These are phyloP conservation scores for Solanum corneliomulleri DNA, from an alignment of 257 asterid species.

Conservation along the genomic window DNA sequence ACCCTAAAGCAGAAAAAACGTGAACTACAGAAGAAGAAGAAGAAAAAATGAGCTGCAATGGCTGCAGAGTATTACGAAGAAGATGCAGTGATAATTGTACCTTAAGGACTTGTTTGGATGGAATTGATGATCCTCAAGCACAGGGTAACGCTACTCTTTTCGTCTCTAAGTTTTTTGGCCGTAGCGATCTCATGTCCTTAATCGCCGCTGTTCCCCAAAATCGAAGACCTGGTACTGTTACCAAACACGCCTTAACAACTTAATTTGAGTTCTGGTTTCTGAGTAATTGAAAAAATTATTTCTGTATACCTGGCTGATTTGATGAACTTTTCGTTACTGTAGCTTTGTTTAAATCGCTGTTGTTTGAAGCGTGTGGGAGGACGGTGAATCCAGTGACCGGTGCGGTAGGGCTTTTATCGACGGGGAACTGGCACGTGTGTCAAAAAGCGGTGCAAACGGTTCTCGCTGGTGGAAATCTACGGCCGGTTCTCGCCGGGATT, in stretches of 20 bases:
- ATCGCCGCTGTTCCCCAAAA: slow-evolving; percentile 51
- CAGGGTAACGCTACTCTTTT: slow-evolving; percentile 81
- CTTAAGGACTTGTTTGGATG: slow-evolving; percentile 70
- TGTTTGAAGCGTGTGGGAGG: slow-evolving; percentile 86
- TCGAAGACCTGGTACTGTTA: slow-evolving; percentile 50
- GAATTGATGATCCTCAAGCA: slow-evolving; percentile 55
- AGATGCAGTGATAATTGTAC: slow-evolving; percentile 67
- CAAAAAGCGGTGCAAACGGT: slow-evolving; percentile 70
- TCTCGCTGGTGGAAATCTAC: slow-evolving; percentile 46
- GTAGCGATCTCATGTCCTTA: slow-evolving; percentile 69
- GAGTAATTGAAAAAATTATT: background rate
- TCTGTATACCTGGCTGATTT: background rate
- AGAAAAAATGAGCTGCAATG: slow-evolving; percentile 80
- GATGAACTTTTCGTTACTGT: background rate
- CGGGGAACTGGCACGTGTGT: slow-evolving; percentile 74
- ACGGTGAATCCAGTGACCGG: slow-evolving; percentile 84
- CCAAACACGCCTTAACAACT: background rate
- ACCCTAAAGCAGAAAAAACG: background rate
- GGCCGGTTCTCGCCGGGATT: slow-evolving; percentile 12
- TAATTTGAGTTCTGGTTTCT: background rate
- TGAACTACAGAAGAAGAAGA: background rate
- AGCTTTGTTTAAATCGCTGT: slow-evolving; percentile 71
- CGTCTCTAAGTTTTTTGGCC: slow-evolving; percentile 91
- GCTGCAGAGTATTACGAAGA: slow-evolving; percentile 70
- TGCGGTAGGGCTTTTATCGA: slow-evolving; percentile 62